Evolutionary conservation across 208 protist species (phyloP), one percentile per base, ranked within the genome.

Genomic region (Acanthamoeba sp.): DNA sequence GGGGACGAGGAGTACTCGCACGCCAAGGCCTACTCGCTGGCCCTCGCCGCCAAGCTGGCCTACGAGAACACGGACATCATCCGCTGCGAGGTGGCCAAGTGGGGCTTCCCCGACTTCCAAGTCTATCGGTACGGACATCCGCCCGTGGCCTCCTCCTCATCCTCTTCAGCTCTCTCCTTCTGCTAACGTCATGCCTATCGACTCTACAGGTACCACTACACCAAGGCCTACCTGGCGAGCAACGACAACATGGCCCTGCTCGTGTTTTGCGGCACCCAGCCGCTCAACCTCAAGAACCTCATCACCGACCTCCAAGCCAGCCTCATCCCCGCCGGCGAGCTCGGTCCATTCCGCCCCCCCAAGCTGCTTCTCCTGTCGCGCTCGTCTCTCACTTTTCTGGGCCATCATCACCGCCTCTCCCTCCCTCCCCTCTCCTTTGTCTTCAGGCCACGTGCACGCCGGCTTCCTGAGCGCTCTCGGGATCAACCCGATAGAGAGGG

Each of bases 201-300:
- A 36, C 5, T 36, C 6, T 71, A 6, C 52, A 89, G 55, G 50
- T 89, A 89, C 48, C 7, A 66, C 16, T 69, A 89, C 82, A 89
- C 82, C 9, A 89, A 89, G 57, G 82, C 82, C 2, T 89, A 66
- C 82, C 22, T 89, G 82, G 82, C 82, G n/a, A 38, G 20, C n/a
- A 89, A 89, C 50, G 82, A 89, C 32, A 10, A 89, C 48, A 89
- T 89, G 82, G 55, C n/a, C n/a, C 55, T 89, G 40, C 50, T 89
- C 36, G 42, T 29, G 20, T 89, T 89, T 40, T 57, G 50, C 55
- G 82, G 82, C 16, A 89, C 82, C 1, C 82, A 89, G 7, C 82
- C 82, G 10, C 55, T 89, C 45, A 89, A 89, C 52, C 82, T 89
- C 20, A 57, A 66, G 45, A 57, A 89, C 82, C 82, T 89, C 29